Conservation (phyloP, 164 flowering plant genomes). For the Cinnamomum micranthum region DNA sequence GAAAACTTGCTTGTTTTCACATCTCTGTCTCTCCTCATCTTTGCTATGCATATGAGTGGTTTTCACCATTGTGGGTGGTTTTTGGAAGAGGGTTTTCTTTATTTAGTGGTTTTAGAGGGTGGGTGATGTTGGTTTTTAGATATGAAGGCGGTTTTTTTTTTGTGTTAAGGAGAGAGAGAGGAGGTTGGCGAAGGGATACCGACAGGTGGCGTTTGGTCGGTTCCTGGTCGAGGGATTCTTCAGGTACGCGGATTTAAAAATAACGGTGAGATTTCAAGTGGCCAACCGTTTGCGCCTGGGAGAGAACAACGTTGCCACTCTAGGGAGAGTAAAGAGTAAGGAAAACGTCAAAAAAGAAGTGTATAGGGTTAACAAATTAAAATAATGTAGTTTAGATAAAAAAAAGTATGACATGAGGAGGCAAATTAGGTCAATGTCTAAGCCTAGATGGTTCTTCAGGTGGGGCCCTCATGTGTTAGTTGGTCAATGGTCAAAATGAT, state of each 20-base stretch:
- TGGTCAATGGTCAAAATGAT: neutral
- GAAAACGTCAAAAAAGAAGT: no score
- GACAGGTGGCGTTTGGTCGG: conserved; percentile 31
- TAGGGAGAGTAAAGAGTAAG: conserved; percentile 23
- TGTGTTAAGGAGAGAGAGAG: neutral
- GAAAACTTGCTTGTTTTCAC: neutral
- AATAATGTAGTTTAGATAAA: no score
- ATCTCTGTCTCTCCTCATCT: neutral
- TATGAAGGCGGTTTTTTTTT: neutral
- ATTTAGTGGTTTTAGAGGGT: no score
- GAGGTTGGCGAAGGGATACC: conserved; percentile 8
- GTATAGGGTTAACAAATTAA: no score
- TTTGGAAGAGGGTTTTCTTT: neutral
- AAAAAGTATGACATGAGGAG: neutral
- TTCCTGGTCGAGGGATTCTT: conserved; percentile 6
- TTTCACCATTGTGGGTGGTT: neutral
- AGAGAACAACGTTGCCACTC: conserved; percentile 31
- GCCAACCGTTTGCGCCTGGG: conserved; percentile 39
- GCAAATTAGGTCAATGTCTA: no score
- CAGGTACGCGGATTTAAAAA: conserved; percentile 6
- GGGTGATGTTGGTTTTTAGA: no score
- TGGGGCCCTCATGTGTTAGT: neutral
- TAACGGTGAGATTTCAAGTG: conserved; percentile 21
- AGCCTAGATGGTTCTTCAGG: neutral
- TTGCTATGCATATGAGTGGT: neutral